Conservation (phyloP, 1,284 basidiomycete genomes). For the Leccinum solheimii region DNA sequence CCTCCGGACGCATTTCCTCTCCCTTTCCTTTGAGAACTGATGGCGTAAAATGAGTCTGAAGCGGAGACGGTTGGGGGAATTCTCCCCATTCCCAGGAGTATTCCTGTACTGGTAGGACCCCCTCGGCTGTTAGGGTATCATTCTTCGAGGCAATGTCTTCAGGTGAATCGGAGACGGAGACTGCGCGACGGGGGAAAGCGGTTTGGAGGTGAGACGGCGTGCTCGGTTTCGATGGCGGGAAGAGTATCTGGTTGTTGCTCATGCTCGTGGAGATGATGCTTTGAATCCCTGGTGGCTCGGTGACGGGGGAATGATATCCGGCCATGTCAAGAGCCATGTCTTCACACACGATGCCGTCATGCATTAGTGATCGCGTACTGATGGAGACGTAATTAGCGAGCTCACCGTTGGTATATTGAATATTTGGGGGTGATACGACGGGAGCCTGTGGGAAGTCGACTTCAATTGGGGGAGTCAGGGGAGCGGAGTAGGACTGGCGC, state of each 20-base stretch:
- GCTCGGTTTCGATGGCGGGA: slow-evolving; percentile 19
- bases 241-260: slow-evolving; percentile 22
- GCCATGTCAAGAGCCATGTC: slow-evolving; percentile 65
- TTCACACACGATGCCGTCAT: slow-evolving; percentile 29
- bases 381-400: slow-evolving; percentile 30
- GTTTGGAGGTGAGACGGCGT: slow-evolving; percentile 25
- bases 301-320: slow-evolving; percentile 58
- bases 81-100: slow-evolving; percentile 88
- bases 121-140: slow-evolving; percentile 9
- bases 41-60: slow-evolving; percentile 52
- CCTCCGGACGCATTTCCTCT: slow-evolving; percentile 21
- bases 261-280: not conserved
- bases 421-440: slow-evolving; percentile 55
- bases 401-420: slow-evolving; percentile 68
- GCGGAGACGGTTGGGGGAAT: slow-evolving; percentile 76
- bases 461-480: slow-evolving; percentile 26
- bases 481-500: slow-evolving; percentile 30
- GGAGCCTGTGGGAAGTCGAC: slow-evolving; percentile 21
- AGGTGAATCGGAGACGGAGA: slow-evolving; percentile 29
- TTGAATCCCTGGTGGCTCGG: slow-evolving; percentile 14
- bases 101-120: slow-evolving; percentile 44
- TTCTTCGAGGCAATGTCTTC: slow-evolving; percentile 13
- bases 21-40: slow-evolving; percentile 23
- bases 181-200: slow-evolving; percentile 27
- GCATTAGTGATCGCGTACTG: not conserved